These are phyloP conservation scores for Selenicereus undatus DNA, from an alignment of 148 eudicot genomes.

Conservation along the genomic window DNA sequence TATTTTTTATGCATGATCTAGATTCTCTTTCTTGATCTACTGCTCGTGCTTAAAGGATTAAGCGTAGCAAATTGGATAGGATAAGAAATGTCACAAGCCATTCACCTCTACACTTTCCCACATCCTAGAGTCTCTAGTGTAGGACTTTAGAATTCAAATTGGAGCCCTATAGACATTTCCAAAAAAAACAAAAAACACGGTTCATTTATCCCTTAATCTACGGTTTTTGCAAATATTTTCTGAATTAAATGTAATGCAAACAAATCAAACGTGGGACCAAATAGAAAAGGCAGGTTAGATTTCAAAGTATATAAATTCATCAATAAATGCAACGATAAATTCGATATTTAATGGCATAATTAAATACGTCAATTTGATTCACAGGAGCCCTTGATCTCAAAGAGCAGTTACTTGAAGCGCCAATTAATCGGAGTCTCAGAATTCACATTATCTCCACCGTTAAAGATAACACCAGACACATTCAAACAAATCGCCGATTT, in stretches of 20 bases:
- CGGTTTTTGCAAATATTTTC: not conserved
- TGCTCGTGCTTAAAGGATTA: not conserved
- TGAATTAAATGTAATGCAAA: not conserved
- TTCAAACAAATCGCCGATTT: slow-evolving; percentile 60
- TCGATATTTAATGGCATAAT: not conserved
- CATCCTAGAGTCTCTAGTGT: no score
- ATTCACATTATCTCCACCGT: slow-evolving; percentile 59
- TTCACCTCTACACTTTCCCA: no score
- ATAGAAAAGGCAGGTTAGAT: not conserved
- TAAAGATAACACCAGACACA: slow-evolving; percentile 57
- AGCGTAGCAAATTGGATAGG: no score
- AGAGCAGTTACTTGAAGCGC: slow-evolving; percentile 67
- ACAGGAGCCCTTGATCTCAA: slow-evolving; percentile 51
- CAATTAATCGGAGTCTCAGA: slow-evolving; percentile 44
- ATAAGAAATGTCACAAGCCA: no score
- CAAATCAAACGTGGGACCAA: not conserved
- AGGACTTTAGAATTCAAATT: no score
- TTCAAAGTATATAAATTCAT: not conserved
- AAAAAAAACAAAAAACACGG: not conserved
- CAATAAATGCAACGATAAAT: not conserved
- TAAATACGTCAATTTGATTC: not conserved
- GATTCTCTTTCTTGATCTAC: not conserved
- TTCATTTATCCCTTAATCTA: not conserved
- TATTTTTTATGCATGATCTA: no score
- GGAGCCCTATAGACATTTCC: not conserved